Evolutionary conservation across 2,329 filamentous ascomycete genomes (phyloP).

Genomic region (Pestalotiopsis sp.): DNA sequence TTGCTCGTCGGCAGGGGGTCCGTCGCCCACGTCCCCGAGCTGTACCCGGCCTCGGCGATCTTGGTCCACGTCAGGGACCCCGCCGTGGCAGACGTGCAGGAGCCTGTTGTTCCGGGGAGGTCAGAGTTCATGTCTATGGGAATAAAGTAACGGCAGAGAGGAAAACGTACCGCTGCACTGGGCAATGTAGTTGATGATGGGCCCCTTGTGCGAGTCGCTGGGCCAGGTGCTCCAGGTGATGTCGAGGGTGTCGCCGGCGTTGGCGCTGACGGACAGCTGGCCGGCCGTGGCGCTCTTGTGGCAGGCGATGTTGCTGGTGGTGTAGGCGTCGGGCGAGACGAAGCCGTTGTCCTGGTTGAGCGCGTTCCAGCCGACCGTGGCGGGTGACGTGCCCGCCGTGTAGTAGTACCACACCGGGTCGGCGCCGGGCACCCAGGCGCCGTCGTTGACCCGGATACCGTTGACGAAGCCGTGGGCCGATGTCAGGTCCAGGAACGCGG

Average conservation of each 20-base stretch:
- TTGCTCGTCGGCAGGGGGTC: conserved; percentile 48
- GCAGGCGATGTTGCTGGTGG: conserved; percentile 43
- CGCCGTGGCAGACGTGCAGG: conserved; percentile 30
- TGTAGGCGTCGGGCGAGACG: conserved; percentile 40
- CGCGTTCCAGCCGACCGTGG: conserved; percentile 40
- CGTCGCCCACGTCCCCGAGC: conserved; percentile 35
- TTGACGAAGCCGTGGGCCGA: conserved; percentile 26
- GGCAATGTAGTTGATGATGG: conserved; percentile 38
- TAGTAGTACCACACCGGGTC: conserved; percentile 29
- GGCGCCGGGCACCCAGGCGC: conserved; percentile 18
- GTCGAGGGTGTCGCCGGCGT: conserved; percentile 30
- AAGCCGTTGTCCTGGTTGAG: conserved; percentile 51
- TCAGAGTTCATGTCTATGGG: too few species aligned
- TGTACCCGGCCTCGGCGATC: conserved; percentile 25
- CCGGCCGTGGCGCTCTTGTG: conserved; percentile 43
- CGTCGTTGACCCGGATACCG: conserved; percentile 24
- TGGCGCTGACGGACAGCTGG: conserved; percentile 24
- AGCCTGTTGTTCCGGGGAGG: conserved; percentile 19
- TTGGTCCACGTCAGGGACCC: conserved; percentile 31
- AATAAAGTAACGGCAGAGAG: too few species aligned
- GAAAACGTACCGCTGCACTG: conserved; percentile 27
- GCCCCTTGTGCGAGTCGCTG: conserved; percentile 34
- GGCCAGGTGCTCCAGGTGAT: conserved; percentile 38
- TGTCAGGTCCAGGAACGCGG: conserved; percentile 16
- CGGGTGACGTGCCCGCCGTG: conserved; percentile 16